Percentiles rank a stretch among this genome's conserved stretches.
phyloP scores from a whole-genome alignment of 805 yeast species.

The Candida krabiensis region DNA sequence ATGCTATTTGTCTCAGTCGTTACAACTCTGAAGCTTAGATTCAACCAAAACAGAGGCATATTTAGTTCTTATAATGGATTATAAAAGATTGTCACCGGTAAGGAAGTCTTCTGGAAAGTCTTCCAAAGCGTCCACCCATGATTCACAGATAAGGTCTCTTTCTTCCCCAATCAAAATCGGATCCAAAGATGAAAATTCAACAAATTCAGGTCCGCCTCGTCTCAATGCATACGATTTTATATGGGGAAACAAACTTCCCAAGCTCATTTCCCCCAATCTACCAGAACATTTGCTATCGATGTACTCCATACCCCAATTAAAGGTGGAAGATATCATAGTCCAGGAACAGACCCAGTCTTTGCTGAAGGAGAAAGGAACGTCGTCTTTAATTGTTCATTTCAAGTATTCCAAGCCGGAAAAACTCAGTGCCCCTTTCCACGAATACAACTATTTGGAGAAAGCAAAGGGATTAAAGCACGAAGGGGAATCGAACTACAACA shows the following conservation, averaged over 20 bases:
- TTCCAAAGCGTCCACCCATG: background rate
- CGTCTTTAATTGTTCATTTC: background rate
- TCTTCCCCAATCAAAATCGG: background rate
- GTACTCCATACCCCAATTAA: conserved; percentile 18
- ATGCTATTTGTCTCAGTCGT: no score
- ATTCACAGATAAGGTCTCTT: background rate
- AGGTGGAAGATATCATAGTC: conserved; percentile 15
- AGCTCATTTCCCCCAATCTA: conserved; percentile 17
- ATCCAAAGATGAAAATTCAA: background rate
- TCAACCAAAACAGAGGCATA: no score
- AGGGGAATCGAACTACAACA: conserved; percentile 17
- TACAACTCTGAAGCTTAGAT: no score
- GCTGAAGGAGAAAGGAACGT: background rate
- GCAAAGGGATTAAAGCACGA: conserved; percentile 18
- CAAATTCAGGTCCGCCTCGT: conserved; percentile 1
- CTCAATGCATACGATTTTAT: conserved; percentile 6
- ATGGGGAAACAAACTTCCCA: conserved; percentile 16
- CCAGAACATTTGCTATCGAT: conserved; percentile 15
- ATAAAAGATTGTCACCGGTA: conserved; percentile 8
- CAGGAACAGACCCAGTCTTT: background rate
- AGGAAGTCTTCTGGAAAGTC: conserved; percentile 1
- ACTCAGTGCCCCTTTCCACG: background rate
- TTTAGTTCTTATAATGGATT: no score
- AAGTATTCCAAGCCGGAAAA: background rate
- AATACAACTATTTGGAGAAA: conserved; percentile 3